phyloP scores from a whole-genome alignment of 2,329 filamentous ascomycete genomes.

The Penicillium sp. region DNA sequence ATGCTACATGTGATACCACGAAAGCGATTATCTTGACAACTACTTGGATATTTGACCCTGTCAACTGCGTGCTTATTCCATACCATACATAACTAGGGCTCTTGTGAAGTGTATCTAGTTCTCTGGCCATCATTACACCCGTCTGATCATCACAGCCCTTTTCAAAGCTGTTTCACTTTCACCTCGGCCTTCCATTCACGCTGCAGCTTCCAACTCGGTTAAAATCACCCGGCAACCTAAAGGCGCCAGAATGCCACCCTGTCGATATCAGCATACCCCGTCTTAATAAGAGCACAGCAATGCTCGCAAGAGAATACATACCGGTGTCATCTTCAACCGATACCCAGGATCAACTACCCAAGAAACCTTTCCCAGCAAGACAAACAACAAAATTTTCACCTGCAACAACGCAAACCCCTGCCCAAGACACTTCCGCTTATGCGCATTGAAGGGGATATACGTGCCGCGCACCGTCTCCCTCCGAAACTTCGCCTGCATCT shows the following conservation, averaged over 20 bases:
- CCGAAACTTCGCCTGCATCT: slow-evolving; percentile 27
- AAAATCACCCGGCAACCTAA: slow-evolving; percentile 21
- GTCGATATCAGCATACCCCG: slow-evolving; percentile 6
- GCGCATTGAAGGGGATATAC: slow-evolving; percentile 33
- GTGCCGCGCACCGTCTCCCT: slow-evolving; percentile 26
- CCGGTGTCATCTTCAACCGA: slow-evolving; percentile 26
- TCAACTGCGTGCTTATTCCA: not conserved
- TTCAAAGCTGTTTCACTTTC: too few relatives aligned
- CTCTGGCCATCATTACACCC: not conserved
- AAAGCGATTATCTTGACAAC: not conserved
- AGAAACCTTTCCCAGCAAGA: slow-evolving; percentile 19
- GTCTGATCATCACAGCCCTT: not conserved
- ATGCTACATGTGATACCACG: slow-evolving; percentile 7
- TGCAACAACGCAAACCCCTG: slow-evolving; percentile 31
- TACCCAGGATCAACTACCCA: slow-evolving; percentile 25
- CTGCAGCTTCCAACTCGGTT: not conserved
- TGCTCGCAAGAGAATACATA: slow-evolving; percentile 11
- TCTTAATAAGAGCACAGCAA: not conserved
- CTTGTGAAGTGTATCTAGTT: too few relatives aligned
- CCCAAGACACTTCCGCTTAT: slow-evolving; percentile 30
- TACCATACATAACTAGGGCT: not conserved
- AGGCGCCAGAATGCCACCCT: slow-evolving; percentile 28
- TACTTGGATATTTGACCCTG: not conserved
- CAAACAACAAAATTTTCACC: slow-evolving; percentile 26
- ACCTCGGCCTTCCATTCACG: not conserved